Percentiles rank a stretch among this genome's conserved stretches.
Evolutionary conservation across 2,329 filamentous ascomycete genomes (phyloP).

Genomic region (Pleurostoma richardsiae): DNA sequence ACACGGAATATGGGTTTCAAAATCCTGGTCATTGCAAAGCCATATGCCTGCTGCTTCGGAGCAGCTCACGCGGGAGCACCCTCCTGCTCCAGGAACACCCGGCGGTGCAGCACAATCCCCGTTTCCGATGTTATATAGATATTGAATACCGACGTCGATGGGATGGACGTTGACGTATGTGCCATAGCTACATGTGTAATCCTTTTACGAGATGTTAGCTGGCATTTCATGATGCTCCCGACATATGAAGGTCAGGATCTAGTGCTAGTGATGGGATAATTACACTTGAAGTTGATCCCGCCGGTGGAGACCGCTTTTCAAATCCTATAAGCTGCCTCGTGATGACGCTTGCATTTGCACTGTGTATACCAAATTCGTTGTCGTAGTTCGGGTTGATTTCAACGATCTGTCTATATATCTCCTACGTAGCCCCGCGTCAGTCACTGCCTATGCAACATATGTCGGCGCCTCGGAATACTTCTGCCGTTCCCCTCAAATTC

Average conservation of each 20-base stretch:
- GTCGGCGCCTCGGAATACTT: background rate
- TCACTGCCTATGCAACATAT: background rate
- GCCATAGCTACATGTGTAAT: background rate
- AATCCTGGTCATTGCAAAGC: background rate
- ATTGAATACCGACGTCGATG: background rate
- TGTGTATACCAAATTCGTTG: slow-evolving; percentile 9
- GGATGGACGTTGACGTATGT: background rate
- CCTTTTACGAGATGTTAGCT: background rate
- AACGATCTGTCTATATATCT: slow-evolving; percentile 10
- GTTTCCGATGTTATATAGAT: background rate
- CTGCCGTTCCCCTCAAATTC: slow-evolving; percentile 9
- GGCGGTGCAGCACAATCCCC: background rate
- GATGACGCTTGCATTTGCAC: slow-evolving; percentile 2
- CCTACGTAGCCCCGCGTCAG: background rate
- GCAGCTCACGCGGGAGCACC: background rate
- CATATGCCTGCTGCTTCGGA: background rate
- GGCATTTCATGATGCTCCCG: no score
- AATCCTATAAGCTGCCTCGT: slow-evolving; percentile 4
- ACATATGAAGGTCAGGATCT: no score
- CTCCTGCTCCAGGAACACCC: background rate
- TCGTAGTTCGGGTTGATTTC: slow-evolving; percentile 10
- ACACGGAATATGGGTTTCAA: background rate
- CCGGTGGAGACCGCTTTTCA: slow-evolving; percentile 3
- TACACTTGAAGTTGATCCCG: slow-evolving; percentile 10
- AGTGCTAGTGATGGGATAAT: no score